Percentiles rank a stretch among this genome's conserved stretches.
phyloP scores from a whole-genome alignment of 2,329 filamentous ascomycete species.

The Colletotrichum nymphaeae region DNA sequence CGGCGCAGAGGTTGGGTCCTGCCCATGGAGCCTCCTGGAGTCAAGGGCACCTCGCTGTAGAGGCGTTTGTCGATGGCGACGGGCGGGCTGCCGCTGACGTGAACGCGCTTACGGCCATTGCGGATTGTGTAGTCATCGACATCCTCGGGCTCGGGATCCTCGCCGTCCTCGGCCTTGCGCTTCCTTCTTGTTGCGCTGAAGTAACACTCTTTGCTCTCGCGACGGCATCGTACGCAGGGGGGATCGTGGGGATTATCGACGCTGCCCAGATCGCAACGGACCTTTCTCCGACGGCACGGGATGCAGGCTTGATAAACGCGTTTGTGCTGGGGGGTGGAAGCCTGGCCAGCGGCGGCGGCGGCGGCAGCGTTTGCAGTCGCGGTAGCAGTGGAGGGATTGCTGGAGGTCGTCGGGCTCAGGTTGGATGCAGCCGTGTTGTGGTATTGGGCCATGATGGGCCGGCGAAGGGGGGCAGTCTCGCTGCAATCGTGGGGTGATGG shows the following conservation, averaged over 20 bases:
- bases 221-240: slow-evolving; percentile 91
- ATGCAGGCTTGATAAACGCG: slow-evolving; percentile 74
- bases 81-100: slow-evolving; percentile 58
- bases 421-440: slow-evolving; percentile 33
- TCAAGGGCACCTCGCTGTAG: slow-evolving; percentile 69
- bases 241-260: slow-evolving; percentile 96
- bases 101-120: slow-evolving; percentile 78
- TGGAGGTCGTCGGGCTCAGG: slow-evolving; percentile 32
- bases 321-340: slow-evolving; percentile 59
- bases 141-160: slow-evolving; percentile 54
- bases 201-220: slow-evolving; percentile 96
- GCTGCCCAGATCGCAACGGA: slow-evolving; percentile 73
- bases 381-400: slow-evolving; percentile 35
- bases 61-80: slow-evolving; percentile 55
- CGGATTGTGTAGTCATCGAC: slow-evolving; percentile 77
- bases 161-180: slow-evolving; percentile 77
- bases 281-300: slow-evolving; percentile 70
- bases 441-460: slow-evolving; percentile 42
- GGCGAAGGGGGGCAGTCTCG: slow-evolving; percentile 12
- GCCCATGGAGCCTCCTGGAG: slow-evolving; percentile 74
- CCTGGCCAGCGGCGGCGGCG: slow-evolving; percentile 15
- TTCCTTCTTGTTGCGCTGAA: slow-evolving; percentile 96
- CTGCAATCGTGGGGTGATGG: slow-evolving; percentile 32
- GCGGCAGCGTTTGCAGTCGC: slow-evolving; percentile 25
- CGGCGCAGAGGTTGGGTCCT: slow-evolving; percentile 74